A percentile compares a stretch with the other conserved stretches of the same genome.
Conservation (phyloP, 768 basidiomycete species). For the Trametes elegans region DNA sequence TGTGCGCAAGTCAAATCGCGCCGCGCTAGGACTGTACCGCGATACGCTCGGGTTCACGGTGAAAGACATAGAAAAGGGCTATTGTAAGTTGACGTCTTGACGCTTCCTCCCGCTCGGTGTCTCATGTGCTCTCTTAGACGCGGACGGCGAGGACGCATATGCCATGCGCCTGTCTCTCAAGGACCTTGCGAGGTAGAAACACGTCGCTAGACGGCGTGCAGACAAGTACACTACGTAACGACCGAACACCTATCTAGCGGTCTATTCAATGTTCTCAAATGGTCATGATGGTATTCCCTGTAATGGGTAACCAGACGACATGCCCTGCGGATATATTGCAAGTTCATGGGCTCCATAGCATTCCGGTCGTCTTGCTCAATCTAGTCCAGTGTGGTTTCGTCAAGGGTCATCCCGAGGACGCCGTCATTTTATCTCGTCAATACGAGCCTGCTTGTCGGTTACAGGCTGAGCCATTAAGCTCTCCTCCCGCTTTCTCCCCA, state of each 20-base stretch:
- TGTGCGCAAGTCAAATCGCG: slow-evolving; percentile 92
- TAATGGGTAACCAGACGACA: too few species aligned
- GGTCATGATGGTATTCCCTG: too few species aligned
- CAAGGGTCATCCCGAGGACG: too few species aligned
- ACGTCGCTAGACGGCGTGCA: background rate
- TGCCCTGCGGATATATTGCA: too few species aligned
- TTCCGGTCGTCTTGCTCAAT: too few species aligned
- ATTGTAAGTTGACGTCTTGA: slow-evolving; percentile 61
- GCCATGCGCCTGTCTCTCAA: slow-evolving; percentile 77
- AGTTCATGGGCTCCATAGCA: too few species aligned
- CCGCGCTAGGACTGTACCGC: slow-evolving; percentile 83
- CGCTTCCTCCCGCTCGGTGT: too few species aligned
- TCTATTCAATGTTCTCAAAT: background rate
- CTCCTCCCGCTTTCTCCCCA: too few species aligned
- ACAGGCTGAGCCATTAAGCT: too few species aligned
- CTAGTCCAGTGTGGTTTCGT: too few species aligned
- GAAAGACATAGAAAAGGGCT: slow-evolving; percentile 81
- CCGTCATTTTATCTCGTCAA: too few species aligned
- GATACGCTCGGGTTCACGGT: slow-evolving; percentile 91
- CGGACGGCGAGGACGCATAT: slow-evolving; percentile 93
- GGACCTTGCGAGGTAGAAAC: slow-evolving; percentile 19
- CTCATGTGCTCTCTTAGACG: slow-evolving; percentile 74
- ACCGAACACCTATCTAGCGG: background rate
- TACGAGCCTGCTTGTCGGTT: too few species aligned
- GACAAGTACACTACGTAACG: slow-evolving; percentile 13